Evolutionary conservation across 495 filamentous ascomycete species (phyloP).

Genomic region (Echria macrotheca): DNA sequence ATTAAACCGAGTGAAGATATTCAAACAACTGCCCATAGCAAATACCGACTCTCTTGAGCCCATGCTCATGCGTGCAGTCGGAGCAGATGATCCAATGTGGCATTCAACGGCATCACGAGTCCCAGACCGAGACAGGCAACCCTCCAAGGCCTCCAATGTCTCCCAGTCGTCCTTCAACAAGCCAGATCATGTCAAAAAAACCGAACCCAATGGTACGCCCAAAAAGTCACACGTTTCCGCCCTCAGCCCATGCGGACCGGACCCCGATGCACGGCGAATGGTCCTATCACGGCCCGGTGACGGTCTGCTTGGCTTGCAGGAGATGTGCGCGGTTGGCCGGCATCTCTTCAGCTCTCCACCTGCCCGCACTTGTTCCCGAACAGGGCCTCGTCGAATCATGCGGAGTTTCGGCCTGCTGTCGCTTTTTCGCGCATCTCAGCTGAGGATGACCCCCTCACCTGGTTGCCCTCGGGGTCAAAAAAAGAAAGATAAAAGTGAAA

Average conservation of each 20-base stretch:
- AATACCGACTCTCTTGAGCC: too few species aligned
- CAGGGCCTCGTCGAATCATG: neutral
- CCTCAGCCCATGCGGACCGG: conserved; percentile 4
- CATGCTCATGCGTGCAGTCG: too few species aligned
- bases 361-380: neutral
- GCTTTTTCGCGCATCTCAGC: conserved; percentile 11
- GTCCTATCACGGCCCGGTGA: conserved; percentile 7
- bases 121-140: too few species aligned
- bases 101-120: too few species aligned
- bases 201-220: neutral
- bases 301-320: conserved; percentile 9
- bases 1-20: too few species aligned
- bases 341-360: conserved; percentile 1
- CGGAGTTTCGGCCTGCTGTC: conserved; percentile 1
- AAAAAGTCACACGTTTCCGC: neutral
- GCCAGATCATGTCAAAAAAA: neutral
- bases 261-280: neutral
- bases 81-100: too few species aligned
- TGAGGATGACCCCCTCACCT: neutral
- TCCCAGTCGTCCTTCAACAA: neutral
- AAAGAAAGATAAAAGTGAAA: neutral
- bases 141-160: too few species aligned
- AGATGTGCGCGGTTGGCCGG: neutral
- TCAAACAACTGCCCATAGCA: too few species aligned
- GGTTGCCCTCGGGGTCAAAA: neutral